These are phyloP conservation scores for Tylopilus sp. DNA, from an alignment of 1,284 basidiomycete species.

Conservation along the genomic window DNA sequence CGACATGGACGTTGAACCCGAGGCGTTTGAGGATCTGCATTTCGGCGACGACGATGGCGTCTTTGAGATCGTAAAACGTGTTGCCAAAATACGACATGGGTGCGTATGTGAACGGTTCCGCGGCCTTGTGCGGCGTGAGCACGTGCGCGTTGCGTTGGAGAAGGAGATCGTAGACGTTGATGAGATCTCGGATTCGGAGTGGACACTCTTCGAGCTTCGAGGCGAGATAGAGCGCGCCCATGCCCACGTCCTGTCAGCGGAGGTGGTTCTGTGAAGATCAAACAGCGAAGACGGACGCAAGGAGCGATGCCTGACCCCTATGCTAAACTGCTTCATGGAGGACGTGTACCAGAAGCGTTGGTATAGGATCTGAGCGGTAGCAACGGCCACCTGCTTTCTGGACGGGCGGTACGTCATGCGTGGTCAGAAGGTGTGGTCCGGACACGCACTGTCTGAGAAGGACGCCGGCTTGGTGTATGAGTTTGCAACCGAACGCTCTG, in stretches of 20 bases:
- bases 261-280: constrained; percentile 9
- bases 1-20: constrained; percentile 86
- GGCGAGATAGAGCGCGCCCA: constrained; percentile 91
- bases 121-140: constrained; percentile 23
- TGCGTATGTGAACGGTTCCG: constrained; percentile 63
- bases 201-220: constrained; percentile 97
- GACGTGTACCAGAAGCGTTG: constrained; percentile 97
- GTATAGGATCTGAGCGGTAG: constrained; percentile 94
- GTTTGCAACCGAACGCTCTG: constrained; percentile 83
- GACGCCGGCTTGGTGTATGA: constrained; percentile 93
- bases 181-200: constrained; percentile 86
- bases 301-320: constrained; percentile 60
- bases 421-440: not conserved
- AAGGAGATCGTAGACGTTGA: constrained; percentile 92
- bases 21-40: constrained; percentile 97
- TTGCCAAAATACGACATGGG: constrained; percentile 86
- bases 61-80: constrained; percentile 85
- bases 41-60: constrained; percentile 89
- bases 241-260: constrained; percentile 75
- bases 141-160: constrained; percentile 50
- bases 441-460: constrained; percentile 77
- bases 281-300: not conserved
- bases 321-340: constrained; percentile 90
- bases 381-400: constrained; percentile 95
- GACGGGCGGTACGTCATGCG: constrained; percentile 1